Base-by-base conservation (phyloP, 1,139 yeast genomes). In the Diutina neorugosa region DNA sequence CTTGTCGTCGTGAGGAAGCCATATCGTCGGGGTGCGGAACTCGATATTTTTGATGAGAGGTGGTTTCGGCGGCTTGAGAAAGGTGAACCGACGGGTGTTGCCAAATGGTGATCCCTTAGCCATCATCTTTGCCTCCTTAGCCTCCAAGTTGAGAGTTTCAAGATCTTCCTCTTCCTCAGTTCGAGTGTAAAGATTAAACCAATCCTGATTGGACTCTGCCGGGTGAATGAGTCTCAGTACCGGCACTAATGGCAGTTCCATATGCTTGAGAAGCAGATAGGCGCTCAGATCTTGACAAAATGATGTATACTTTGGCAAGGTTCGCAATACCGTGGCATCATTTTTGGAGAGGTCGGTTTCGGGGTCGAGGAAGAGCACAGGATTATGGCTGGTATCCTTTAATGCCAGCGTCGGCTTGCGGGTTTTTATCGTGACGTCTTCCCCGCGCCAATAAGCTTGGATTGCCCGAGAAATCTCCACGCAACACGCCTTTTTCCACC, bases 1-100 rank as follows among this genome's bases (percentile, higher is more conserved):
- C 57, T 84, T 84, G 63, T 93, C 98, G 65, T 93, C 98, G 59
- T 85, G 90, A 0, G 98, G 97, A 19, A 90, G 74, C 98, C 98
- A 93, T 51, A 90, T 87, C 0, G 98, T 89, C 1, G 97, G 97
- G 0, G 93, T 84, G 57, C 98, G 73, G 58, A 79, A 78, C 57
- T 87, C 91, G 57, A 91, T 73, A 61, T 88, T 86, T 61, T 83
- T 83, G 57, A 86, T 70, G 25, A 85, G 77, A 8, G 97, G 98
- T 0, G 97, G 98, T 54, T 81, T 79, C 4, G 98, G 98, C 0
- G 98, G 94, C 59, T 83, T 82, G 53, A 86, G 70, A 42, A 74
- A 72, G 56, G 81, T 82, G 57, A 80, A 78, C 52, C 85, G 71
- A 59, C 87, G 77, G 58, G 16, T 20, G 21, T 25, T 46, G 19